Conservation (phyloP, 768 basidiomycete genomes). For the Mycena galericulata region DNA sequence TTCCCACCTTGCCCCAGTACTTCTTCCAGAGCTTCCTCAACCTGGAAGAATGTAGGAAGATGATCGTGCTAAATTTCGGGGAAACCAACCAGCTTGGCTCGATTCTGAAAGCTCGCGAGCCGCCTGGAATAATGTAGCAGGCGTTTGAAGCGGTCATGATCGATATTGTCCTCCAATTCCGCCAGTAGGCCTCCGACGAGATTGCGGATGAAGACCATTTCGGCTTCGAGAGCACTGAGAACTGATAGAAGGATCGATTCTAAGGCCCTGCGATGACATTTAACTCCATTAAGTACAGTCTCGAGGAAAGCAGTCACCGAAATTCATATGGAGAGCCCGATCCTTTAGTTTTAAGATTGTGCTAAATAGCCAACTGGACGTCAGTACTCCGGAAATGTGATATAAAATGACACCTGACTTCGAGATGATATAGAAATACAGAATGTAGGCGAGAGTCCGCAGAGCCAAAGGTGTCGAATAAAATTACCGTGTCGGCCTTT, state of each 20-base stretch:
- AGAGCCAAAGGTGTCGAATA: conserved; percentile 94
- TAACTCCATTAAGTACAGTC: conserved; percentile 18
- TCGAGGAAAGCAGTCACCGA: conserved; percentile 58
- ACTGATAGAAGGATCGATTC: conserved; percentile 95
- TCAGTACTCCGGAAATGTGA: conserved; percentile 21
- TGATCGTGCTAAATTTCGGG: neutral
- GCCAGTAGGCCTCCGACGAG: conserved; percentile 91
- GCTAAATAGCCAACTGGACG: conserved; percentile 59
- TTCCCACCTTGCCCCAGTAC: conserved; percentile 85
- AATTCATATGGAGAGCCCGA: conserved; percentile 89
- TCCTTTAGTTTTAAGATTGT: conserved; percentile 82
- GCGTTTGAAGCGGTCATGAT: conserved; percentile 93
- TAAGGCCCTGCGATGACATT: conserved; percentile 73
- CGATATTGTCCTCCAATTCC: conserved; percentile 95
- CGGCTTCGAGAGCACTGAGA: conserved; percentile 92
- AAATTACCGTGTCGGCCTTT: conserved; percentile 90
- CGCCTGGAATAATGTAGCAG: conserved; percentile 93
- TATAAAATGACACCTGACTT: conserved; percentile 59
- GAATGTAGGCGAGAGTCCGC: conserved; percentile 88
- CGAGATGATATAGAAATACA: conserved; percentile 88
- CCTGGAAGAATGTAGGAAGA: conserved; percentile 55
- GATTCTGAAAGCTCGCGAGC: conserved; percentile 89
- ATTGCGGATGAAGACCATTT: conserved; percentile 94
- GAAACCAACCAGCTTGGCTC: conserved; percentile 79
- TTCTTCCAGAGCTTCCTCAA: conserved; percentile 92